Evolutionary conservation across 2,329 filamentous ascomycete genomes (phyloP).

Genomic region (Epichloe glyceriae): DNA sequence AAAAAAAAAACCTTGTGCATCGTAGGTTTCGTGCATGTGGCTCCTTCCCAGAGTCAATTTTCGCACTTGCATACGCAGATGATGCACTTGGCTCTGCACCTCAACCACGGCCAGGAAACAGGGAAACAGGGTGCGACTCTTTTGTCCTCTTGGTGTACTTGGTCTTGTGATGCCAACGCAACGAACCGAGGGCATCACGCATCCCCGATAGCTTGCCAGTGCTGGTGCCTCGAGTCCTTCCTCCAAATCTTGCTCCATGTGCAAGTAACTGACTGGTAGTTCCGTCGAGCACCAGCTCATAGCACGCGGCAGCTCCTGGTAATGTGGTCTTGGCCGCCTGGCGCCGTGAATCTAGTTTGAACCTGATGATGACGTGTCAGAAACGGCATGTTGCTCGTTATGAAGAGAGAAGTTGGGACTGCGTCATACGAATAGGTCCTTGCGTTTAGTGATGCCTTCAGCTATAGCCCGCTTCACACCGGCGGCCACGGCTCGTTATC

Average conservation of each 20-base stretch:
- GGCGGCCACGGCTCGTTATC: conserved; percentile 52
- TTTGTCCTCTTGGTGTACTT: too few species aligned
- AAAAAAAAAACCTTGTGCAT: neutral
- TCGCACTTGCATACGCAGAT: too few species aligned
- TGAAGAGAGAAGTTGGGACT: neutral
- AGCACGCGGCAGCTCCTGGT: conserved; percentile 14
- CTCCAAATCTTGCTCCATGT: too few species aligned
- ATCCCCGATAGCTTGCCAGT: conserved; percentile 21
- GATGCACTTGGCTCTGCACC: too few species aligned
- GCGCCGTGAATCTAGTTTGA: conserved; percentile 72
- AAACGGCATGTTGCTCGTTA: too few species aligned
- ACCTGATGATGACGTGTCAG: conserved; percentile 29
- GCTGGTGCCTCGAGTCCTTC: too few species aligned
- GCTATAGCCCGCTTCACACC: conserved; percentile 50
- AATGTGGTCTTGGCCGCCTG: conserved; percentile 45
- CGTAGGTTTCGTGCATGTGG: neutral
- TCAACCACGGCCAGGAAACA: too few species aligned
- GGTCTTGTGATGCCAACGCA: too few species aligned
- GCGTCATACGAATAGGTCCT: conserved; percentile 44
- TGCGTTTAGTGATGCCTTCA: too few species aligned
- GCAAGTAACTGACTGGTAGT: too few species aligned
- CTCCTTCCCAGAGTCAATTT: neutral
- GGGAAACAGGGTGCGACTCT: too few species aligned
- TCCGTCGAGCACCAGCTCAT: too few species aligned
- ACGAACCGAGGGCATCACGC: neutral